Percentiles rank a stretch among this genome's conserved stretches.
phyloP scores from a whole-genome alignment of 2,329 filamentous ascomycete species.

The Rutstroemia sp. region DNA sequence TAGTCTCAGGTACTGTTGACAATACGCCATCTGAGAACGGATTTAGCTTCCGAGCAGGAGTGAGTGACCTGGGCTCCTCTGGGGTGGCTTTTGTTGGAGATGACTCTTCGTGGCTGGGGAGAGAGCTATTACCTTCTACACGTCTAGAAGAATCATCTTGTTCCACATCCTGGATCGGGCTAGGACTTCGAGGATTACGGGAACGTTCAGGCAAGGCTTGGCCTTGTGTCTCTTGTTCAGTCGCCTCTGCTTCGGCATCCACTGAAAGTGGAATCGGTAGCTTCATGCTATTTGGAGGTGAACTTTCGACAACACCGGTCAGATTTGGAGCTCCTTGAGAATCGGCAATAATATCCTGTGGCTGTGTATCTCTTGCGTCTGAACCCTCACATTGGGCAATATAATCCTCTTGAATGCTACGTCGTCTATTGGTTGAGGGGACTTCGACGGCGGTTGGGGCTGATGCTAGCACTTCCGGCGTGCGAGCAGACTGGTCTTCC shows the following conservation, averaged over 20 bases:
- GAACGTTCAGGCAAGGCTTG: neutral
- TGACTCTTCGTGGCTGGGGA: too few relatives aligned
- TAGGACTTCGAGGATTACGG: neutral
- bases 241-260: neutral
- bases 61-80: neutral
- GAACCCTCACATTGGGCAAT: conserved; percentile 21
- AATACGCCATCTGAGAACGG: conserved; percentile 9
- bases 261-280: too few relatives aligned
- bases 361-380: conserved; percentile 22
- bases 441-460: conserved; percentile 14
- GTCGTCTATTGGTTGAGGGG: conserved; percentile 21
- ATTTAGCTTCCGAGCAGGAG: conserved; percentile 2
- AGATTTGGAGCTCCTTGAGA: conserved; percentile 16
- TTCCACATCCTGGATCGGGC: neutral
- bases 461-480: neutral
- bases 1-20: conserved; percentile 26
- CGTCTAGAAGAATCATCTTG: neutral
- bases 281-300: neutral
- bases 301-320: neutral
- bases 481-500: neutral
- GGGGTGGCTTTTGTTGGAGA: neutral
- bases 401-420: conserved; percentile 23
- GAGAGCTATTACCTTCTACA: neutral
- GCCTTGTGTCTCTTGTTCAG: neutral
- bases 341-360: conserved; percentile 23